Percentiles rank a stretch among this genome's conserved stretches.
These are phyloP conservation scores for Moricandia moricandioides DNA, from an alignment of 345 rosid species.

Conservation along the genomic window DNA sequence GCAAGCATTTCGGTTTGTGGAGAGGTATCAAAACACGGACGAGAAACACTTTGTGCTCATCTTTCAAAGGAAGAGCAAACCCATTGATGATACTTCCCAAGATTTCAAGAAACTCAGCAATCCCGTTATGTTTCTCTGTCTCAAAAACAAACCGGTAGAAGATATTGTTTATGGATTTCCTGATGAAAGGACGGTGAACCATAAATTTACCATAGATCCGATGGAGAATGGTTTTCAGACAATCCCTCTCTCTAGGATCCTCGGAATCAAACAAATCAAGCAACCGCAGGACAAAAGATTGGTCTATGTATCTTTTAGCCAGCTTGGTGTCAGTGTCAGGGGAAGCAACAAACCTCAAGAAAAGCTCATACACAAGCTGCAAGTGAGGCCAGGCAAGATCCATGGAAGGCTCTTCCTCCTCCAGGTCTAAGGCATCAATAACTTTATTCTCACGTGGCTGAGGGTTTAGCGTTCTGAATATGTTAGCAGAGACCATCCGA, in stretches of 20 bases:
- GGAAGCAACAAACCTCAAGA: constrained; percentile 69
- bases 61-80: constrained; percentile 72
- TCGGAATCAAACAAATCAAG: constrained; percentile 71
- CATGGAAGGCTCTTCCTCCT: constrained; percentile 73
- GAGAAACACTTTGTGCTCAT: constrained; percentile 70
- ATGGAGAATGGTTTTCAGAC: constrained; percentile 64
- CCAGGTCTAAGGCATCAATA: constrained; percentile 58
- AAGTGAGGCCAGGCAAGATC: constrained; percentile 81
- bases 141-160: constrained; percentile 64
- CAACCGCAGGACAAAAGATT: constrained; percentile 55
- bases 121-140: constrained; percentile 73
- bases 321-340: constrained; percentile 72
- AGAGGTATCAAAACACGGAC: constrained; percentile 64
- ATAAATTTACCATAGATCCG: constrained; percentile 71
- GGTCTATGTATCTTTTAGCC: constrained; percentile 69
- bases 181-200: constrained; percentile 70
- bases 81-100: constrained; percentile 77
- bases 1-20: constrained; percentile 67
- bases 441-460: constrained; percentile 68
- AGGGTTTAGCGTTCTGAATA: constrained; percentile 57
- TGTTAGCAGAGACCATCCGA: constrained; percentile 60
- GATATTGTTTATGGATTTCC: constrained; percentile 67
- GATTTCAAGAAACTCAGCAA: constrained; percentile 67
- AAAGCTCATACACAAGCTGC: constrained; percentile 70
- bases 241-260: constrained; percentile 70